Base-by-base conservation (phyloP, 2,329 filamentous ascomycete species). In the Alternaria postmessia region DNA sequence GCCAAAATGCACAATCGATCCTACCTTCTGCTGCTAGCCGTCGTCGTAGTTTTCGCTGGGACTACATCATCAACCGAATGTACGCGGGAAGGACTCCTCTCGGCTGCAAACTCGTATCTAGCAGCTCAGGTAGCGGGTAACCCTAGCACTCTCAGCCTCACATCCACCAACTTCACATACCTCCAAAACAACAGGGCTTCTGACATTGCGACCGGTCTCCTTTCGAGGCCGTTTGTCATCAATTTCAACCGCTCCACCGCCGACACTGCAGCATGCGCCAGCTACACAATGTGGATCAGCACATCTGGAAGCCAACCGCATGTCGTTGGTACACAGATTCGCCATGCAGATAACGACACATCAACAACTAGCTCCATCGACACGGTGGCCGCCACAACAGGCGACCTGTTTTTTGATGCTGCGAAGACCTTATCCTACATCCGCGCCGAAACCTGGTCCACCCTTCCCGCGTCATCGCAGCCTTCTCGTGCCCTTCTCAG, bases 331-430 rank as follows among this genome's bases (percentile, higher is more conserved):
- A 73, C 72, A 5, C 72, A 75, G 52, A 66, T 74, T 39, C 58
- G 68, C 7, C 71, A 74, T 47, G 38, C 48, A 2, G 54, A 68
- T 26, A 70, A 71, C 53, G 64, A 73, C 26, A 73, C 70, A 14
- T 57, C 51, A 5, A 57, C 59, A 4, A 73, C 73, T 32, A 58
- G 60, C 16, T 65, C 67, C 49, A 71, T 75, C 30, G 73, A 75
- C 36, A 72, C 71, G 2, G 62, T 75, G 26, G 64, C 71, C 34
- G 70, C 73, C 3, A 73, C 70, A 2, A 75, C 70, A 3, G 70
- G 69, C 9, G 70, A 74, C 54, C 51, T 75, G 2, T 75, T 75
- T 55, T 75, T 75, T 57, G 59, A 74, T 43, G 71, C 73, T 8
- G 64, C 60, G 16, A 70, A 74, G 24, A 73, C 72, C 1, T 61